Conservation (phyloP, 106 monocot species). For the Dendrobium officinale region DNA sequence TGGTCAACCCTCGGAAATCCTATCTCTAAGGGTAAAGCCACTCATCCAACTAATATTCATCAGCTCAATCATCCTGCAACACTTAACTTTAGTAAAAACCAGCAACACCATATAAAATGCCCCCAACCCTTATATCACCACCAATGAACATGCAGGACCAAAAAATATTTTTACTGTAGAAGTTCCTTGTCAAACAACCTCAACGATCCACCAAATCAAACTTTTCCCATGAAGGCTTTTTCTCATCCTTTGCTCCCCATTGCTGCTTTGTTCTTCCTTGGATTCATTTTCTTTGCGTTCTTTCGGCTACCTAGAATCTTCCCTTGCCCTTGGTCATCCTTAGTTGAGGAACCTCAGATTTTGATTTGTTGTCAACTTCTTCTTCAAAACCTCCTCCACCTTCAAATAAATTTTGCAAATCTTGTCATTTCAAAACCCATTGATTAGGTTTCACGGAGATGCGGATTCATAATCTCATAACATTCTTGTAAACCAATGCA, state of each 20-base stretch:
- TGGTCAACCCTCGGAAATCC: too few species aligned
- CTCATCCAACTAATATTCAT: too few species aligned
- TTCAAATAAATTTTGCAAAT: neutral
- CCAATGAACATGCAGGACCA: neutral
- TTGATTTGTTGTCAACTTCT: slow-evolving; percentile 8
- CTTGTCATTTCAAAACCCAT: neutral
- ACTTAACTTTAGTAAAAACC: too few species aligned
- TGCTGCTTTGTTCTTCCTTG: slow-evolving; percentile 9
- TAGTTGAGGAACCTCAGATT: slow-evolving; percentile 12
- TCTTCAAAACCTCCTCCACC: slow-evolving; percentile 8
- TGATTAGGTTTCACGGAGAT: too few species aligned
- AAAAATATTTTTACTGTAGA: slow-evolving; percentile 45
- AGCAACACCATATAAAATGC: neutral
- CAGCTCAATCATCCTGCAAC: too few species aligned
- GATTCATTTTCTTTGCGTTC: neutral
- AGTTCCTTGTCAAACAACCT: slow-evolving; percentile 61
- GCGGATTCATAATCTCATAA: too few species aligned
- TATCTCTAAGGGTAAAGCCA: too few species aligned
- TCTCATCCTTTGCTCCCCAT: slow-evolving; percentile 19
- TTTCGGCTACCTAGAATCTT: slow-evolving; percentile 13
- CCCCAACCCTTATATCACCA: neutral
- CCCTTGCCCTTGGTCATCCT: slow-evolving; percentile 5
- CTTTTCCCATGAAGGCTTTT: slow-evolving; percentile 12
- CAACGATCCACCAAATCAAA: slow-evolving; percentile 18
- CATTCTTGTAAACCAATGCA: too few species aligned